Base-by-base conservation (phyloP, 192 early-diverging fungal species). In the Mortierella alpina region DNA sequence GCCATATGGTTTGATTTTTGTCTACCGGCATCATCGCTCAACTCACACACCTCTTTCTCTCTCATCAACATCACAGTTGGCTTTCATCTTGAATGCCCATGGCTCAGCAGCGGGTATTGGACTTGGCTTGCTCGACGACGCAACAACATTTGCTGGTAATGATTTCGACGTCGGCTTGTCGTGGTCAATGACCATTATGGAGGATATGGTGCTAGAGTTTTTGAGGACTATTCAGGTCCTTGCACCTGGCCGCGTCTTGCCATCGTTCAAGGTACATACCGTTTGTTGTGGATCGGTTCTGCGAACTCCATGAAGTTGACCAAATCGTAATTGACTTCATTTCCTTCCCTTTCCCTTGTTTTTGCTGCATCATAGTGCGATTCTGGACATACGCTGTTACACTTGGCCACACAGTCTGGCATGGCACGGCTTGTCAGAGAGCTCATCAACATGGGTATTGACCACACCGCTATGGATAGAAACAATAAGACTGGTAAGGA, bases 401-500 rank as follows among this genome's bases (percentile, higher is more conserved):
- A 80, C 49, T 10, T 72, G 45, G 77, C 77, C 15, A 66, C 47
- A 12, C 77, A 80, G 13, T 48, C 59, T 2, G 65, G 66, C 22
- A 80, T 80, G 77, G 11, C 17, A 40, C 49, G 65, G 9, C 65
- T 80, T 42, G 66, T 50, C n/a, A 66, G 20, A 14, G 66, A 68
- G 61, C 66, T 80, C 1, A 18, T 80, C 8, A 70, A 52, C 44
- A 80, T 80, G 77, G 77, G 77, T 47, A 80, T 80, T 10, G 77
- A 80, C 23, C 77, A 80, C 40, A 80, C 77, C 22, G 70, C 70
- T 4, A 22, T 80, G 54, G 77, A 80, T n/a, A 72, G 77, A 48
- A 80, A 80, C 55, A 80, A 72, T 49, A 80, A 80, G 70, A 72
- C 77, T 41, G 77, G 77, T 80, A 72, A 55, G 55, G 7, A 3